Base-by-base conservation (phyloP, 495 filamentous ascomycete species). In the Zalerion maritima region DNA sequence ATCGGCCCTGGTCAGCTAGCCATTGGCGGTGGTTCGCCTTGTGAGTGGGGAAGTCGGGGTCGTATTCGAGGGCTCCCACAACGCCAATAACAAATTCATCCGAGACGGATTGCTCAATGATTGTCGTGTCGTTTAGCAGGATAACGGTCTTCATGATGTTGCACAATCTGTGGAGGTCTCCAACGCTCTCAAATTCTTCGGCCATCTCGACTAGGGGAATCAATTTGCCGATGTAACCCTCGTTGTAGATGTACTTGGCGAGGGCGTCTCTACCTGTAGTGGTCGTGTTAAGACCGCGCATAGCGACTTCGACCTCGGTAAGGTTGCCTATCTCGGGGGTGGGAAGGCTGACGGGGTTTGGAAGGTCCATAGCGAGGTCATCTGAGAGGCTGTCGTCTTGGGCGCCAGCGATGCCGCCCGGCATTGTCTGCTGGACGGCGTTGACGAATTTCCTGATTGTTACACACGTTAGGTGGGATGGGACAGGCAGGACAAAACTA, bases 101-200 rank as follows among this genome's bases (percentile, higher is more conserved):
- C 5, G 78, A 80, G 5, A 97, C 87, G 25, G 85, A 81, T 26
- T 78, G 74, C 49, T 97, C 89, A 37, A 97, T 92, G 35, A 97
- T 92, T 32, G 71, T 60, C 20, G 76, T 92, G 45, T 97, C 91
- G 49, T 97, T 97, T 14, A 97, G 69, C 24, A 96, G 62, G 27
- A 97, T 83, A 20, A 94, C 67, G 30, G 74, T 79, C 61, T 97
- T 97, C 84, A 94, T 93, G 49, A 97, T 93, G 46, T 84, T 92
- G 73, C 89, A 97, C 13, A 97, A 58, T 17, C 78, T 69, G 47
- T 96, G 91, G 17, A 97, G 60, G 43, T 94, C 86, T 0, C 65
- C 45, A 18, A 93, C 55, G 37, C 78, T 84, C 49, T 97, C 85
- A 34, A 92, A 62, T 46, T 94, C 82, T 54, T 97, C 89, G 2